A percentile compares a stretch with the other conserved stretches of the same genome.
Conservation (phyloP, 2,329 filamentous ascomycete genomes). For the Westerdykella aurantiaca region DNA sequence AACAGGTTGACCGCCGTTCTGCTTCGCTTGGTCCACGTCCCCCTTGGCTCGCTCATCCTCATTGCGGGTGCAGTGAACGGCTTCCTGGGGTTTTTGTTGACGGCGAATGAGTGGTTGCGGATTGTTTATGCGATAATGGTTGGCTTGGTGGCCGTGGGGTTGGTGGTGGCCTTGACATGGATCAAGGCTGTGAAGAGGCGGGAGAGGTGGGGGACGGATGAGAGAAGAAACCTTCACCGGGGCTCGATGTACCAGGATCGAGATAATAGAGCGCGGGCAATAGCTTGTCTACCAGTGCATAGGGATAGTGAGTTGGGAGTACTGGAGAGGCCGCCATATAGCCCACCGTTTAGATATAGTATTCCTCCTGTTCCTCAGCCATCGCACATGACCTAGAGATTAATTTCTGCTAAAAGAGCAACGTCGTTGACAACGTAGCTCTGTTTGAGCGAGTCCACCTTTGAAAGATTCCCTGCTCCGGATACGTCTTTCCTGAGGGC, state of each 20-base stretch:
- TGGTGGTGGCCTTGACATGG: slow-evolving; percentile 5
- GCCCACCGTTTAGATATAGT: no score
- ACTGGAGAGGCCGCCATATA: no score
- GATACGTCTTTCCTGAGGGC: no score
- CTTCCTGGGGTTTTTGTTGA: slow-evolving; percentile 18
- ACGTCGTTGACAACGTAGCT: no score
- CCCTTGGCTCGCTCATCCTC: slow-evolving; percentile 14
- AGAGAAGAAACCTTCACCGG: slow-evolving; percentile 1
- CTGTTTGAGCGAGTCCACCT: no score
- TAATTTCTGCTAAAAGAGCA: no score
- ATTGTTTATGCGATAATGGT: slow-evolving; percentile 13
- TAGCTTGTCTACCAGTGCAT: no score
- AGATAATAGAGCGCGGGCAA: no score
- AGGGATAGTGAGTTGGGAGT: no score
- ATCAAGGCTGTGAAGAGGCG: slow-evolving; percentile 1
- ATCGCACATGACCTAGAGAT: no score
- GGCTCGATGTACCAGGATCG: not conserved
- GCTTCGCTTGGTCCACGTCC: slow-evolving; percentile 11
- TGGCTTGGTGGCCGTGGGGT: slow-evolving; percentile 6
- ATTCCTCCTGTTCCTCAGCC: no score
- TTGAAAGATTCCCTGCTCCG: no score
- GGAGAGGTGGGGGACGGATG: slow-evolving; percentile 1
- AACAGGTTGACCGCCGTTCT: slow-evolving; percentile 1
- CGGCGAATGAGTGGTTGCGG: slow-evolving; percentile 8
- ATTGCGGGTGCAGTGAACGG: slow-evolving; percentile 14